Conservation (phyloP, 73 alveolate species). For the Tetrahymena elliotti region DNA sequence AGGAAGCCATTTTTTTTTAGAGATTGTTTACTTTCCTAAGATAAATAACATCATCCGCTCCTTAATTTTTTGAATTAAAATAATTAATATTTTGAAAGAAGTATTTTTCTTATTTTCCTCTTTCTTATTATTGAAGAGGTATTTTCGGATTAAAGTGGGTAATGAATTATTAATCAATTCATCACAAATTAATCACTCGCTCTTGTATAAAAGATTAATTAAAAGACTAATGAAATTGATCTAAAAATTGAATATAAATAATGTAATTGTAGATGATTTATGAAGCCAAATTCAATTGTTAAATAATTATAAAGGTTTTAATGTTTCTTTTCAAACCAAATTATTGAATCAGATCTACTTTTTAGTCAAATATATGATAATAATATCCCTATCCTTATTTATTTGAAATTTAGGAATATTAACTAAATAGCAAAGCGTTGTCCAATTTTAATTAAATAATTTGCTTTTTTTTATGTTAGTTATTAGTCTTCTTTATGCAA, state of each 20-base stretch:
- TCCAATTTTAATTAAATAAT: neutral
- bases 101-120: neutral
- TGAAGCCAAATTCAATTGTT: neutral
- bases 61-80: neutral
- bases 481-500: too few relatives aligned
- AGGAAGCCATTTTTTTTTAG: neutral
- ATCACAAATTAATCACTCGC: too few relatives aligned
- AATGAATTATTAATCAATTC: too few relatives aligned
- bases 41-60: neutral
- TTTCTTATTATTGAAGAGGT: neutral
- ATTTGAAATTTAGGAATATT: neutral
- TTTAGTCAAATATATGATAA: too few relatives aligned
- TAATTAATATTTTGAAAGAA: neutral
- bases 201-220: too few relatives aligned
- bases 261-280: neutral
- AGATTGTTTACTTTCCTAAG: neutral
- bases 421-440: too few relatives aligned
- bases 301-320: too few relatives aligned
- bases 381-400: too few relatives aligned
- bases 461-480: too few relatives aligned
- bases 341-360: neutral
- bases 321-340: neutral
- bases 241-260: neutral
- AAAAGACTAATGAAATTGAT: neutral
- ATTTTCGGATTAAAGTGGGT: too few relatives aligned